Evolutionary conservation across 2,329 filamentous ascomycete genomes (phyloP), one percentile per base, ranked within the genome.

Genomic region (Alternaria arbusti): DNA sequence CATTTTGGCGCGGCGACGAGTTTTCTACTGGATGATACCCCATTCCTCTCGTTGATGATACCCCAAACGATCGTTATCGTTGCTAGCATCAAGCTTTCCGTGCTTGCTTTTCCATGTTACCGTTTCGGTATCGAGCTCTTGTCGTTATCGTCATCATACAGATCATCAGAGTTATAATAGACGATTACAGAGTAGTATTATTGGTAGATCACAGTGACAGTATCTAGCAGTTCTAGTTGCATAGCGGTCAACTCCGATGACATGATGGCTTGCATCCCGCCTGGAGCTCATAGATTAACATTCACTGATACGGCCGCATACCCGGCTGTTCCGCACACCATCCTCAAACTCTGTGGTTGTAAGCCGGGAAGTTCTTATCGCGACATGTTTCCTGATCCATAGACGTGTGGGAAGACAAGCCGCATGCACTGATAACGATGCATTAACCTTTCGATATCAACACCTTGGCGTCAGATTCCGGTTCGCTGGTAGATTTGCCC

Each of bases 41-140:
- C 63, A 64, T 60, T 67, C 64, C 69, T 63, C 64, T 73, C 70
- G 70, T 74, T 71, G 70, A 74, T 63, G 71, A 74, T 74, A 72
- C 70, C 71, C 71, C 57, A 59, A 61, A 68, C 70, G 63, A 70
- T 73, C 71, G 68, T 65, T 73, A 69, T 72, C 62, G 54, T 64
- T 64, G 47, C 23, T 56, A 56, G 59, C 65, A 65, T 63, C 56
- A 52, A 64, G n/a, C 49, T 52, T 59, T 36, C 49, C 52, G 28
- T 58, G 62, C 15, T 59, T 44, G 23, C 25, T 32, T 52, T 45
- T 25, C 28, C 10, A 47, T 58, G 26, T 54, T 30, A n/a, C 43
- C 36, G 15, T 20, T 25, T 40, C 20, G 32, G 50, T 40, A 54
- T 36, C 26, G 22, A 30, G 25, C 22, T 30, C 20, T 30, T 43